Percentiles rank a stretch among this genome's conserved stretches.
Evolutionary conservation across 1,284 basidiomycete species (phyloP).

Genomic region (Boletellus deceptivus): DNA sequence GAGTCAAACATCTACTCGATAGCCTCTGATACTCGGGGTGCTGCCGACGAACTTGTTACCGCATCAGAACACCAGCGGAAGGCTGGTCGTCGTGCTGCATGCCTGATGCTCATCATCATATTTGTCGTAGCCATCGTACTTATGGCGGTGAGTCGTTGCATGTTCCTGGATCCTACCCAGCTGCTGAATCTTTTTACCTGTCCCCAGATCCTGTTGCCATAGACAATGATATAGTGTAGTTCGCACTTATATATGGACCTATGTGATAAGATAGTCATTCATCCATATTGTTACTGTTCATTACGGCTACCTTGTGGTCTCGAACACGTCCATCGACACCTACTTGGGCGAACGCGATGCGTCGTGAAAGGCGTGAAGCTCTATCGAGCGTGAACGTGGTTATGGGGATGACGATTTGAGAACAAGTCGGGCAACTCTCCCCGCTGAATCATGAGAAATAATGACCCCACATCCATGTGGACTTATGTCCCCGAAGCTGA

Average conservation of each 20-base stretch:
- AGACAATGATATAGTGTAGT: conserved; percentile 1
- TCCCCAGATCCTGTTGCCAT: conserved; percentile 25
- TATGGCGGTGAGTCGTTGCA: conserved; percentile 64
- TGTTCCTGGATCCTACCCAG: neutral
- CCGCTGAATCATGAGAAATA: too few relatives aligned
- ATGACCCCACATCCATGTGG: too few relatives aligned
- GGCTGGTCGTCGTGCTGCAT: conserved; percentile 87
- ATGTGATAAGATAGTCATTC: conserved; percentile 7
- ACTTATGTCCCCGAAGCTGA: neutral
- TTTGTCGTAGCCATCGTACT: conserved; percentile 90
- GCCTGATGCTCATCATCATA: conserved; percentile 84
- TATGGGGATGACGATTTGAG: neutral
- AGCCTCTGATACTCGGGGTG: conserved; percentile 80
- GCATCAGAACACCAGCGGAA: conserved; percentile 95
- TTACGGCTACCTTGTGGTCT: neutral
- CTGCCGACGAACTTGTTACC: conserved; percentile 84
- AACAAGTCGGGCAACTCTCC: conserved; percentile 1
- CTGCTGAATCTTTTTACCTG: conserved; percentile 2
- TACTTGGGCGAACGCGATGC: too few relatives aligned
- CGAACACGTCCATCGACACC: too few relatives aligned
- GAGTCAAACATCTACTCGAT: conserved; percentile 92
- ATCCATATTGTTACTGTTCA: conserved; percentile 4
- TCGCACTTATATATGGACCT: neutral
- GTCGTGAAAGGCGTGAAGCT: too few relatives aligned
- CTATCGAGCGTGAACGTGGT: too few relatives aligned